These are phyloP conservation scores for Babesia microti DNA, from an alignment of 169 alveolate genomes.

Conservation along the genomic window DNA sequence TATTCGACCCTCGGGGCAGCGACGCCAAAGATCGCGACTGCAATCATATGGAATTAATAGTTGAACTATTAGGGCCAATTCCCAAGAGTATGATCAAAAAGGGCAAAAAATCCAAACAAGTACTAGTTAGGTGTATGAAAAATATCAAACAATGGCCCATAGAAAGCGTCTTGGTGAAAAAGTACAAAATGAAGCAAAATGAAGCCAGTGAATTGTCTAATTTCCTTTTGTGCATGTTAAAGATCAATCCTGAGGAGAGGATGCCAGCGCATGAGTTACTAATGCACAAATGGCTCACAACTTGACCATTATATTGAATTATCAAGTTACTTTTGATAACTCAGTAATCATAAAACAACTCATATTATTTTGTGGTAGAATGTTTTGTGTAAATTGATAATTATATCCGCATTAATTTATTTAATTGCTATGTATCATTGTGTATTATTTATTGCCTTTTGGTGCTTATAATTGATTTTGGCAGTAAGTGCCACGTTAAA, in stretches of 20 bases:
- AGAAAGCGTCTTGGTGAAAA: conserved; percentile 66
- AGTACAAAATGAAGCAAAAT: conserved; percentile 66
- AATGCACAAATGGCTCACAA: conserved; percentile 78
- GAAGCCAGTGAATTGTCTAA: conserved; percentile 68
- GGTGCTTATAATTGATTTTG: no score
- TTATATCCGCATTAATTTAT: no score
- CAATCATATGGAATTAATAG: conserved; percentile 59
- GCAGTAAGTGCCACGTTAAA: no score
- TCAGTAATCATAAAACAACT: no score
- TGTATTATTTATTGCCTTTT: no score
- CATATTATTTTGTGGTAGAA: no score
- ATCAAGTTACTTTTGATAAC: no score
- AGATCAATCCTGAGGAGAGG: conserved; percentile 76
- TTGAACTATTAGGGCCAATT: conserved; percentile 82
- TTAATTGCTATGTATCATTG: no score
- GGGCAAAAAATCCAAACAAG: conserved; percentile 58
- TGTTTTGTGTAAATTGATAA: no score
- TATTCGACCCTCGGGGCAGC: conserved; percentile 90
- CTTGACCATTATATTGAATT: background rate
- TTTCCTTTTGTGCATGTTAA: conserved; percentile 74
- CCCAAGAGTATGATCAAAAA: conserved; percentile 72
- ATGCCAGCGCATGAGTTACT: conserved; percentile 79
- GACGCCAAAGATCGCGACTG: conserved; percentile 52
- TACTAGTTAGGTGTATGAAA: conserved; percentile 31
- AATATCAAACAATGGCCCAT: conserved; percentile 60